Evolutionary conservation across 805 yeast species (phyloP).

Genomic region (Saturnispora quitensis): DNA sequence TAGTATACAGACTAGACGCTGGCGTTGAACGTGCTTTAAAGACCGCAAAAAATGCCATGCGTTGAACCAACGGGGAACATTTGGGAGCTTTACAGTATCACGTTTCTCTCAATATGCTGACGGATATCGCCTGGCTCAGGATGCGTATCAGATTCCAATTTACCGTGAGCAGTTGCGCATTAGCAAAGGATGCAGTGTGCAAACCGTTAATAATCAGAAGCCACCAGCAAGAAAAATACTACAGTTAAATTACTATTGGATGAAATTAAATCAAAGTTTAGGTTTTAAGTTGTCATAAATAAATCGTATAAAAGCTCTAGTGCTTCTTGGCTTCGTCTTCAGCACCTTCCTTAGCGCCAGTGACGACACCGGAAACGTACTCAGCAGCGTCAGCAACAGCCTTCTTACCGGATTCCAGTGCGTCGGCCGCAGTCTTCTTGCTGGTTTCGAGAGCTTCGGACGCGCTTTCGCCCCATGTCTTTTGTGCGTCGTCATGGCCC

Average conservation of each 20-base stretch:
- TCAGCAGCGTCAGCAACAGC: slow-evolving; percentile 40
- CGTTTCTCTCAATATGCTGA: no score
- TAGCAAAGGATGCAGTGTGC: no score
- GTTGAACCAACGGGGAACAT: no score
- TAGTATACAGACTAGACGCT: no score
- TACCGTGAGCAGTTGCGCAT: no score
- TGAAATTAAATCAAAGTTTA: background rate
- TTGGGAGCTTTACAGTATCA: no score
- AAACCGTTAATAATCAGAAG: no score
- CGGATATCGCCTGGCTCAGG: no score
- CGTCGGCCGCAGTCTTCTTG: slow-evolving; percentile 37
- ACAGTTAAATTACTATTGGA: background rate
- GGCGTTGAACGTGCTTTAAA: no score
- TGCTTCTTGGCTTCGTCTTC: slow-evolving; percentile 17
- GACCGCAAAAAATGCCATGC: no score
- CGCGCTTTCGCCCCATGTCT: slow-evolving; percentile 36
- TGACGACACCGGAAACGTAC: slow-evolving; percentile 51
- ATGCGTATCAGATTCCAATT: no score
- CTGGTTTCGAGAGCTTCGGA: slow-evolving; percentile 37
- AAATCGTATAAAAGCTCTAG: background rate
- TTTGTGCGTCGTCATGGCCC: slow-evolving; percentile 39
- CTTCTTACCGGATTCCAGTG: slow-evolving; percentile 40
- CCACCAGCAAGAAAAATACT: background rate
- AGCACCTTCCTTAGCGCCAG: slow-evolving; percentile 42
- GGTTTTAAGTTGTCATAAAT: background rate